Base-by-base conservation (phyloP, 1,139 yeast genomes). In the Hansenula lynferdii region DNA sequence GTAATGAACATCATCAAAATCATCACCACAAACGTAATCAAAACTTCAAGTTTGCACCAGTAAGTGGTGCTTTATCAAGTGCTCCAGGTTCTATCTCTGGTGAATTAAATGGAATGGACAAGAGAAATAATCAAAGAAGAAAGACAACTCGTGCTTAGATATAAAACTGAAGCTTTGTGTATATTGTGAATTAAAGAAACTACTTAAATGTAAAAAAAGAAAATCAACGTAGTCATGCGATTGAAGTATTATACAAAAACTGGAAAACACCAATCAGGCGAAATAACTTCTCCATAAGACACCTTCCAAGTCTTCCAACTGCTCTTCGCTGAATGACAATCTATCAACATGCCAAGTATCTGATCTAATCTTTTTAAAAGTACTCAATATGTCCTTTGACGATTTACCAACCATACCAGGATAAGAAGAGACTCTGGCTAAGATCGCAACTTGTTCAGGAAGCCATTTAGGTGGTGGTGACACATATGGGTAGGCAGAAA, bases 261-360 rank as follows among this genome's bases (percentile, higher is more conserved):
- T 10, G 5, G 11, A 8, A 25, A 14, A 25, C n/a, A n/a, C 14
- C 6, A 7, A n/a, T 53, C 61, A 87, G 28, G 90, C 87, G 62
- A 89, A 90, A 57, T 94, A 94, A 58, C 95, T 86, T 60, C 86
- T 85, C 85, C 96, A 84, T 31, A 90, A 65, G 4, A 92, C 97
- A 31, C 98, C 98, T 59, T 92, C 97, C 40, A 94, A 67, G 58
- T 89, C 96, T 54, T 89, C 95, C 37, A 89, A 69, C 60, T 92
- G 95, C 12, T 82, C 86, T 37, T 74, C 77, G 7, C 80, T 77
- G 59, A 94, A 94, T 8, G 77, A 79, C 51, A 71, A 71, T 43
- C 85, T 75, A 58, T 94, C 98, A 46, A 87, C 75, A 51, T 85
- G 95, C 99, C 99, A 94, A 0, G 97, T 87, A 56, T 94, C 98